Evolutionary conservation across 768 basidiomycete species (phyloP).

Genomic region (Boletus tylopilopsis): DNA sequence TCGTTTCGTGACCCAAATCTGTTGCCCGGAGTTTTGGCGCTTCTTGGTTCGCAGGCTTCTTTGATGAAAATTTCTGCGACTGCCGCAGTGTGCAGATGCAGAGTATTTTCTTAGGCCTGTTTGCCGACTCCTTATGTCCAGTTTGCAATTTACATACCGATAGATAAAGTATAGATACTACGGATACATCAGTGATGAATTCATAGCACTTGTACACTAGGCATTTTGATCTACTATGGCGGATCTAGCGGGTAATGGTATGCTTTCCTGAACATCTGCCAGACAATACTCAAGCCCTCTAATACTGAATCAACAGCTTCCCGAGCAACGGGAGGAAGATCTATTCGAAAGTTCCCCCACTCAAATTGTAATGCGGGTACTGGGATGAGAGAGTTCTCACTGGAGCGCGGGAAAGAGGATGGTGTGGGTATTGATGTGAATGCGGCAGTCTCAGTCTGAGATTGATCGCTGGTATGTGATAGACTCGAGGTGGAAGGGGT

Average conservation of each 20-base stretch:
- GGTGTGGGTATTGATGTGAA: constrained; percentile 14
- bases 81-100: no score
- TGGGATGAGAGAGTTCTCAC: constrained; percentile 20
- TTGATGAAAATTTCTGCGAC: no score
- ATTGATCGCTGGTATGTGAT: constrained; percentile 8
- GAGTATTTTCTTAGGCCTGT: no score
- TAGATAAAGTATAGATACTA: constrained; percentile 3
- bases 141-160: no score
- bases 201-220: constrained; percentile 8
- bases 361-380: constrained; percentile 22
- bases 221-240: constrained; percentile 14
- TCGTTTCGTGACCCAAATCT: no score
- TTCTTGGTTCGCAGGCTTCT: no score
- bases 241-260: constrained; percentile 36
- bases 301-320: constrained; percentile 25
- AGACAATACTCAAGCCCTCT: constrained; percentile 25
- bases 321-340: constrained; percentile 24
- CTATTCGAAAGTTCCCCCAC: constrained; percentile 27
- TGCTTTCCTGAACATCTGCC: constrained; percentile 29
- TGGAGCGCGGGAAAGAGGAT: constrained; percentile 4
- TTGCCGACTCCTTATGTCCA: no score
- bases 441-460: constrained; percentile 7
- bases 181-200: constrained; percentile 10
- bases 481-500: constrained; percentile 4
- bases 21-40: no score